Conservation (phyloP, 495 filamentous ascomycete genomes). For the Margaritispora aquatica region DNA sequence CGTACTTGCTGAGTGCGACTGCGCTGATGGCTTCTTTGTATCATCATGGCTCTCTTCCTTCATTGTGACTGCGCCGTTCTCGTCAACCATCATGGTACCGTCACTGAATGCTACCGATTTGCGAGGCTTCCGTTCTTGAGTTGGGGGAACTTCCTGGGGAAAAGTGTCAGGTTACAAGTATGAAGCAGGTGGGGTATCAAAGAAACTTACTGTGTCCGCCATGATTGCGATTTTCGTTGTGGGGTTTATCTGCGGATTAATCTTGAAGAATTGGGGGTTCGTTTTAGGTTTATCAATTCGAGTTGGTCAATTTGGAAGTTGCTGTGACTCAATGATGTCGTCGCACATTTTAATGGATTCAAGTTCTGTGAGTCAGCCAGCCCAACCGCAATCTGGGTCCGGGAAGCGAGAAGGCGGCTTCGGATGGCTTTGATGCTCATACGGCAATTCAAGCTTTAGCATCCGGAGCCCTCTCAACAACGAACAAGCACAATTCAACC, state of each 20-base stretch:
- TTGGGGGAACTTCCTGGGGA: constrained; percentile 25
- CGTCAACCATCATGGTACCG: constrained; percentile 74
- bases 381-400: neutral
- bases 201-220: constrained; percentile 25
- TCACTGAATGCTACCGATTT: constrained; percentile 91
- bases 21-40: constrained; percentile 54
- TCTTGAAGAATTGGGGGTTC: neutral
- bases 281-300: neutral
- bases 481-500: neutral
- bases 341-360: constrained; percentile 4
- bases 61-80: constrained; percentile 72
- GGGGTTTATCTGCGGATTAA: neutral
- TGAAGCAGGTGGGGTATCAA: constrained; percentile 9
- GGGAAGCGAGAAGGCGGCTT: neutral
- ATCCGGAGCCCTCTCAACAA: neutral
- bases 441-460: neutral
- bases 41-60: constrained; percentile 53
- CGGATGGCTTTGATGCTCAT: neutral
- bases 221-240: constrained; percentile 31
- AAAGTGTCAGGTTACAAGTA: constrained; percentile 25
- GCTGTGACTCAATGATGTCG: neutral
- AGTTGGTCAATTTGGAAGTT: neutral
- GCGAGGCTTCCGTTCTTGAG: constrained; percentile 53
- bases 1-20: constrained; percentile 62
- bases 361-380: neutral